Percentiles rank a stretch among this genome's conserved stretches.
phyloP scores from a whole-genome alignment of 2,329 filamentous ascomycete species.

The Trichoderma endophyticum region DNA sequence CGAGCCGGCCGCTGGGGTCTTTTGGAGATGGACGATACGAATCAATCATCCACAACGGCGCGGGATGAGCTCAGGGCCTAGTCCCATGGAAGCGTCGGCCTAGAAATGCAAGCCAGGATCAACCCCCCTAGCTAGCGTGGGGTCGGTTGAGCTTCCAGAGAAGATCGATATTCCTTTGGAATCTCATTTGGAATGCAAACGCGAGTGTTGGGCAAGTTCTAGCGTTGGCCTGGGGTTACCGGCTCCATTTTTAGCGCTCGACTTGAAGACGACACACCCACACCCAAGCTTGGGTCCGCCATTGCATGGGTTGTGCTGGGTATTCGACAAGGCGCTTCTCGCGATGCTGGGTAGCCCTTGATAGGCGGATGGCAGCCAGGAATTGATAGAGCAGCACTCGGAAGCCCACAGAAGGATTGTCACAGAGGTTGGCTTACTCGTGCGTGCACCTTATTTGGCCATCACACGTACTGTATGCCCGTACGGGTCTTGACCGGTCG shows the following conservation, averaged over 20 bases:
- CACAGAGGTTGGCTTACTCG: constrained; percentile 9
- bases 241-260: not conserved
- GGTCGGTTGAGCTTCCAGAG: constrained; percentile 12
- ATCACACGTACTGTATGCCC: not conserved
- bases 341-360: constrained; percentile 1
- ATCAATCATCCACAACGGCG: not conserved
- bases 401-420: constrained; percentile 12
- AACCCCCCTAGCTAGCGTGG: constrained; percentile 12
- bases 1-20: not conserved
- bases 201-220: not conserved
- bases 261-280: not conserved
- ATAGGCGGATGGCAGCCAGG: not conserved
- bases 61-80: not conserved
- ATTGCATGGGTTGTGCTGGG: not conserved
- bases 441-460: not conserved
- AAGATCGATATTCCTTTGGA: constrained; percentile 15
- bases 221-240: not conserved
- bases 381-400: not conserved
- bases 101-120: constrained; percentile 2
- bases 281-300: not conserved
- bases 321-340: not conserved
- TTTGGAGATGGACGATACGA: not conserved
- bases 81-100: not conserved
- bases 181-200: constrained; percentile 10
- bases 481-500: not conserved